A percentile compares a stretch with the other conserved stretches of the same genome.
These are phyloP conservation scores for Geotrichum candidum DNA, from an alignment of 1,139 yeast species.

Conservation along the genomic window DNA sequence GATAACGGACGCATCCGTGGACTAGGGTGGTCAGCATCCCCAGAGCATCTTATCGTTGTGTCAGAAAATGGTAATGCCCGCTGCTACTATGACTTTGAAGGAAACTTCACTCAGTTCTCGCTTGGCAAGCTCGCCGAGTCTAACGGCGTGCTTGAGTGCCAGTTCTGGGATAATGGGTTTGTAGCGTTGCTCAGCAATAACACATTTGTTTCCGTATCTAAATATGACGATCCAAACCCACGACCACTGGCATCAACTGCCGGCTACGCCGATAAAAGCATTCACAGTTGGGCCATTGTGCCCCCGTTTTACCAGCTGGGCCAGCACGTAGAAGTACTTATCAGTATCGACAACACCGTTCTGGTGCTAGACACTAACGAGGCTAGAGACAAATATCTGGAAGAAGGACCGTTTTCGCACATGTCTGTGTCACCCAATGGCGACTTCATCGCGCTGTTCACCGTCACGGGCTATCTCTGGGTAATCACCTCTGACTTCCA, in stretches of 20 bases:
- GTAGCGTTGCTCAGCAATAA: conserved; percentile 35
- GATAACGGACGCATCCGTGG: conserved; percentile 52
- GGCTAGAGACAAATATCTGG: conserved; percentile 27
- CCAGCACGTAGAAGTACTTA: conserved; percentile 33
- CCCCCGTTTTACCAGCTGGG: conserved; percentile 32
- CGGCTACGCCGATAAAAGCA: conserved; percentile 14
- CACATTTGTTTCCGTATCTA: conserved; percentile 35
- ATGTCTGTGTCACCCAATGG: conserved; percentile 57
- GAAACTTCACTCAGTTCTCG: conserved; percentile 53
- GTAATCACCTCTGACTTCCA: conserved; percentile 51
- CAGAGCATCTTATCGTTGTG: conserved; percentile 60
- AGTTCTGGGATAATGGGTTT: conserved; percentile 37
- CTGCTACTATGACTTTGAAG: conserved; percentile 62
- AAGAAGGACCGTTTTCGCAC: conserved; percentile 54
- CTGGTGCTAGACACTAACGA: conserved; percentile 28
- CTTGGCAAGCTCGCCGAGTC: conserved; percentile 38
- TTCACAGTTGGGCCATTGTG: conserved; percentile 34
- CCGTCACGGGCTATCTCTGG: conserved; percentile 42
- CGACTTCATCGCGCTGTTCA: conserved; percentile 53
- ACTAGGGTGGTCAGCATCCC: conserved; percentile 46
- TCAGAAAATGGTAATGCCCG: conserved; percentile 57
- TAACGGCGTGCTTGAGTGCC: conserved; percentile 36
- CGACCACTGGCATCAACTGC: conserved; percentile 25
- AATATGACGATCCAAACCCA: conserved; percentile 33
- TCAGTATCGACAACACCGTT: conserved; percentile 27